These are phyloP conservation scores for Knoxia roxburghii DNA, from an alignment of 257 asterid genomes.

Conservation along the genomic window DNA sequence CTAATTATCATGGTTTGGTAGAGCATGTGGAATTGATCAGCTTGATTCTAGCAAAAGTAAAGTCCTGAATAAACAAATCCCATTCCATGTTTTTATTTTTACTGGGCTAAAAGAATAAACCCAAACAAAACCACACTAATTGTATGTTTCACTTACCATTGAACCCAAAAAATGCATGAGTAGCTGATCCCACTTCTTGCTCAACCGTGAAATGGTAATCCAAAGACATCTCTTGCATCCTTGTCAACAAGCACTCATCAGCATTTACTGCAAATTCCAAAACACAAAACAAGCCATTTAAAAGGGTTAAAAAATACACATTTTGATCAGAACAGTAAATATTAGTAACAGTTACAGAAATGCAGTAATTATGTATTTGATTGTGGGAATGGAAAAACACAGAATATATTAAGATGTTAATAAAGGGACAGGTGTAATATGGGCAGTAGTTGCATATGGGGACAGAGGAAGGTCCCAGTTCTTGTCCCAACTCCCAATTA, in stretches of 20 bases:
- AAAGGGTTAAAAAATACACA: too few relatives aligned
- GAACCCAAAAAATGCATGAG: slow-evolving; percentile 98
- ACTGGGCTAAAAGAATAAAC: neutral
- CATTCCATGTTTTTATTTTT: too few relatives aligned
- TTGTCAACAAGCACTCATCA: slow-evolving; percentile 78
- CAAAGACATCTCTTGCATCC: slow-evolving; percentile 97
- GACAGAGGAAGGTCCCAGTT: slow-evolving; percentile 11
- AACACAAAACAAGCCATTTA: neutral
- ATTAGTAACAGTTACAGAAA: too few relatives aligned
- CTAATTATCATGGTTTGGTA: neutral
- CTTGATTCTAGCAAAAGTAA: slow-evolving; percentile 17
- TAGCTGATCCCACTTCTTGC: slow-evolving; percentile 97
- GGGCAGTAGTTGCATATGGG: neutral
- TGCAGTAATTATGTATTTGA: too few relatives aligned
- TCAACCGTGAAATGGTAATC: slow-evolving; percentile 92
- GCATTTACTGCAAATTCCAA: slow-evolving; percentile 60
- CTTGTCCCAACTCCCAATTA: slow-evolving; percentile 22
- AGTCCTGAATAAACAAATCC: neutral
- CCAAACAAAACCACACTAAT: too few relatives aligned
- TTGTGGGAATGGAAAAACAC: too few relatives aligned
- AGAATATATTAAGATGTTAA: neutral
- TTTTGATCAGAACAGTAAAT: too few relatives aligned
- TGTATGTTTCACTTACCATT: slow-evolving; percentile 53
- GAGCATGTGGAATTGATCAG: slow-evolving; percentile 21
- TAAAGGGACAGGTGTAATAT: slow-evolving; percentile 4